Evolutionary conservation across 495 filamentous ascomycete genomes (phyloP), one percentile per base, ranked within the genome.

Genomic region (Daldinia childiae): DNA sequence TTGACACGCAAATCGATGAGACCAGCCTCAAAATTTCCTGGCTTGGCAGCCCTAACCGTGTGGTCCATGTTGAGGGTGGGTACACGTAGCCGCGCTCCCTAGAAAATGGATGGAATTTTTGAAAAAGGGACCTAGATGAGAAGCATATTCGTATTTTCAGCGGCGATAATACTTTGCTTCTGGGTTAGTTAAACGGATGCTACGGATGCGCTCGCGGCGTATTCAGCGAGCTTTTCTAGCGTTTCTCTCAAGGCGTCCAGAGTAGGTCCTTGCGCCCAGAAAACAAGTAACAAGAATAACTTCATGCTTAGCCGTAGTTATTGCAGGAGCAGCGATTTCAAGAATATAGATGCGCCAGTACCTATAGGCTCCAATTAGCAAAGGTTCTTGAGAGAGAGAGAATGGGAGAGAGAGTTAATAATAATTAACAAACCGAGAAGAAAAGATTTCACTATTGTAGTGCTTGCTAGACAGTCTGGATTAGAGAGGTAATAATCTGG

Each of bases 231-330:
- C 26, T 75, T 77, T 30, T 78, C 72, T 0, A 92, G 83, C 14
- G 85, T 77, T 36, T 82, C 75, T 56, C 71, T 74, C 24, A 93
- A 74, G 0, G 80, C 79, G 3, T 77, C 74, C 57, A 89, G 80
- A 0, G 86, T 87, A 4, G 79, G 69, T 1, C 90, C 92, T 2
- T 79, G 74, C 1, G 89, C 88, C 91, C 91, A 94, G 78, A 92
- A 92, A 94, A 75, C 91, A 93, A 14, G 91, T 93, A 3, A 92
- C 89, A 50, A 94, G 81, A 51, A 93, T 83, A 30, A 94, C 77
- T 70, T 93, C 91, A 45, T 80, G 75, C 14, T 83, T 73, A 1
- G 91, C 89, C 6, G 78, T 70, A 0, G 80, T 71, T 30, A 92
- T 86, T 38, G 86, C 85, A 6, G 89, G 86, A 89, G 78, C 6